Evolutionary conservation across 257 asterid species (phyloP), one percentile per base, ranked within the genome.

Genomic region (Gentiana macrophylla): DNA sequence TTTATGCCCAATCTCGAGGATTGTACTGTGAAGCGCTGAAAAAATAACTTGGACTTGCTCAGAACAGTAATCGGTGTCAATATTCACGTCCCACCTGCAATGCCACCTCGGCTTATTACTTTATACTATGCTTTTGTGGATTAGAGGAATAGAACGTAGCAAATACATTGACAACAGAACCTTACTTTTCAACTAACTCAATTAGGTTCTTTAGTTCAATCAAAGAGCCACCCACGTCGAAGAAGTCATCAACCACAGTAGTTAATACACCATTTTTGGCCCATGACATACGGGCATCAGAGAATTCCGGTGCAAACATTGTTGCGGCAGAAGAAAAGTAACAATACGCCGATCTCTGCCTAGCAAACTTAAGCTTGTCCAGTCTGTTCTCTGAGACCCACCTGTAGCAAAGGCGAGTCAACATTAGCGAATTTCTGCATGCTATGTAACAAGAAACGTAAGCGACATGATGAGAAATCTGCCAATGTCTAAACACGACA

Each of bases 171-270:
- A 54, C 65, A 45, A 43, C 33, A 49, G 12, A 55, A 56, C 48
- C 66, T 4, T 72, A 87, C 96, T 32, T 64, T 76, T 84, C 76
- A 64, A 91, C 71, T 72, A 91, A 68, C 63, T 72, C 76, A 72
- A 91, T 79, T 55, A 91, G 75, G 61, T 80, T 67, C 59, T 70
- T 69, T 44, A 91, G 62, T 75, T 91, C 98, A 62, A 84, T 90
- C 8, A 77, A 38, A 51, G 98, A 87, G 59, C 92, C 98, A 52
- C 87, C 96, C 51, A 79, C 67, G 48, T 91, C 98, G 47, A 87
- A 91, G 63, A 91, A 84, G 79, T 91, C 98, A 67, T 91, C 96
- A 1, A 91, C 86, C 65, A 91, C 94, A 41, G 96, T 83, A 44
- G 96, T 84, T 32, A 91, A 80, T 38, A 86, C 75, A 48, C 83